These are phyloP conservation scores for Neurospora sp. DNA, from an alignment of 495 filamentous ascomycete species.

Conservation along the genomic window DNA sequence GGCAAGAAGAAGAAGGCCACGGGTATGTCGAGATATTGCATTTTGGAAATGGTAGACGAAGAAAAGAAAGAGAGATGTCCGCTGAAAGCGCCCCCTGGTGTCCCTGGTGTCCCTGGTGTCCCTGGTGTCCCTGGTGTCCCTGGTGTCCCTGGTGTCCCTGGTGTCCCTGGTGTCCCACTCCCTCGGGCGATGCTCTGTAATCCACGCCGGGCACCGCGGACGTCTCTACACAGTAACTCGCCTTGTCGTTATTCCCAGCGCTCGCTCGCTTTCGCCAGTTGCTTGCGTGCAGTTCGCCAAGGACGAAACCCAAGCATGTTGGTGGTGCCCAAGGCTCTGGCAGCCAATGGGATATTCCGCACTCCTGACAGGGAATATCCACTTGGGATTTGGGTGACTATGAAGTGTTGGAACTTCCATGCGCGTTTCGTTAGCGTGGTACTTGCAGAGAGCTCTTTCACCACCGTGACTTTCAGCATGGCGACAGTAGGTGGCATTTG, in stretches of 20 bases:
- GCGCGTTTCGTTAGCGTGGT: not conserved
- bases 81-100: not conserved
- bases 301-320: not conserved
- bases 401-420: not conserved
- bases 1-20: slow-evolving; percentile 36
- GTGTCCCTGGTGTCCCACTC: not conserved
- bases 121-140: not conserved
- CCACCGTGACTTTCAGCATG: too few relatives aligned
- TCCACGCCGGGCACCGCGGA: not conserved
- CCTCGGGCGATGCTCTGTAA: not conserved
- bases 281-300: not conserved
- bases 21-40: slow-evolving; percentile 15
- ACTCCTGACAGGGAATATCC: not conserved
- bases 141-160: not conserved
- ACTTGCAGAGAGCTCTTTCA: too few relatives aligned
- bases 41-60: not conserved
- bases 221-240: not conserved
- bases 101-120: not conserved
- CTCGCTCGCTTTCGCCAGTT: not conserved
- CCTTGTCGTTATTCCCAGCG: not conserved
- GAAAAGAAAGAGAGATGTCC: not conserved
- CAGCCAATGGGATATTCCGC: not conserved
- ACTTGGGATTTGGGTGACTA: not conserved
- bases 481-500: too few relatives aligned
- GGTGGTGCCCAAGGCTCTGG: not conserved